A percentile compares a stretch with the other conserved stretches of the same genome.
These are phyloP conservation scores for Prototheca cutis DNA, from an alignment of 163 green algal genomes.

Conservation along the genomic window DNA sequence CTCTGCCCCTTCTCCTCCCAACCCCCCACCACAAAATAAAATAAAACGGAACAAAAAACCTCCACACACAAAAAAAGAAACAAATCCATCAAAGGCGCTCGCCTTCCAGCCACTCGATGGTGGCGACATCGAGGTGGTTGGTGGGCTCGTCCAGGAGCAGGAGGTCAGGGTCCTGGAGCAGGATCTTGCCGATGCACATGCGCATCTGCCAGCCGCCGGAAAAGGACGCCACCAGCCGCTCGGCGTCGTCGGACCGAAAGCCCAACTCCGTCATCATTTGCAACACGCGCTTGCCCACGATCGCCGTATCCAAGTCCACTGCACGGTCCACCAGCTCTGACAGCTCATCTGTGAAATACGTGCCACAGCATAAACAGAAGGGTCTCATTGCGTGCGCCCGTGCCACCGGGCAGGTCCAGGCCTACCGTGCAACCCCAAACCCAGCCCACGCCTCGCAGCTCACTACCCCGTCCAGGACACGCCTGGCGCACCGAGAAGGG, in stretches of 20 bases:
- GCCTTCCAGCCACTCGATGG: slow-evolving; percentile 96
- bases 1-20: no score
- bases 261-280: slow-evolving; percentile 86
- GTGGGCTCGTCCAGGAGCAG: slow-evolving; percentile 79
- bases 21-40: no score
- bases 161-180: slow-evolving; percentile 77
- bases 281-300: slow-evolving; percentile 59
- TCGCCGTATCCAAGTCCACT: slow-evolving; percentile 21
- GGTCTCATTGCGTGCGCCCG: no score
- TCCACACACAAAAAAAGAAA: background rate
- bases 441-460: no score
- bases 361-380: no score
- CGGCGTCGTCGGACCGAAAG: slow-evolving; percentile 82
- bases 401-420: no score
- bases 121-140: slow-evolving; percentile 91
- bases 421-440: no score
- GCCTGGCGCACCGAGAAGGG: slow-evolving; percentile 2
- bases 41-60: no score
- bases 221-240: slow-evolving; percentile 73
- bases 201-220: slow-evolving; percentile 98
- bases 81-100: background rate
- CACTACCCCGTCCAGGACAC: no score
- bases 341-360: background rate
- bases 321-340: background rate
- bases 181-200: slow-evolving; percentile 96